Evolutionary conservation across 148 eudicot species (phyloP), one percentile per base, ranked within the genome.

Genomic region (Tetragonia tetragonoides): DNA sequence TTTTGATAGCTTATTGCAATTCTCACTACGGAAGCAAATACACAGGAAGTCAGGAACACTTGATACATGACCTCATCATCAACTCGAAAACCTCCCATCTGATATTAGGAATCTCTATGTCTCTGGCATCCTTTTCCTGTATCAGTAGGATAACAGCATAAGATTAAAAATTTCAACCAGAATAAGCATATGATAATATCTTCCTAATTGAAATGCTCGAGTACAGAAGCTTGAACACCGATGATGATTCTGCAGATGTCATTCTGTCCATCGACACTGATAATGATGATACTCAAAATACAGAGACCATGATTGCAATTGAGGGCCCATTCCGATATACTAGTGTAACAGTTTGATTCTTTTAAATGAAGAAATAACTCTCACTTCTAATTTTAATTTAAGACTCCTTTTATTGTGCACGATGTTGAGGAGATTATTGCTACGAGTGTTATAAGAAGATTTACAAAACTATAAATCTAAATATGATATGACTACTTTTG

Each of bases 41-140:
- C 71, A 53, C 5, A 14, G 23, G 42, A 44, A 21, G 46, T 39
- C 41, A 21, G 16, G 34, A 75, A 23, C 44, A 47, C 37, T 21
- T 68, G 6, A 53, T 18, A 75, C 60, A 23, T 70, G 39, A 94
- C 98, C 97, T 92, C 97, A 94, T 94, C 98, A 94, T 94, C 86
- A 94, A 82, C 81, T 94, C 93, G 78, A 94, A 94, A 75, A 94
- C 90, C 47, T 86, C 92, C 98, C 97, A 94, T 84, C 84, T 83
- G 78, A 94, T 94, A 76, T 92, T 92, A 49, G 98, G 98, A 84
- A 94, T 94, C 84, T 89, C 89, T 74, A 93, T 85, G 75, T 89
- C 93, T 80, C 87, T 84, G 39, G 95, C 97, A 84, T 94, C 91
- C 83, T 83, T 90, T 76, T 90, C 95, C 98, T 92, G 84, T 71